A percentile compares a stretch with the other conserved stretches of the same genome.
Conservation (phyloP, 2,329 filamentous ascomycete species). For the Fusarium miscanthi region DNA sequence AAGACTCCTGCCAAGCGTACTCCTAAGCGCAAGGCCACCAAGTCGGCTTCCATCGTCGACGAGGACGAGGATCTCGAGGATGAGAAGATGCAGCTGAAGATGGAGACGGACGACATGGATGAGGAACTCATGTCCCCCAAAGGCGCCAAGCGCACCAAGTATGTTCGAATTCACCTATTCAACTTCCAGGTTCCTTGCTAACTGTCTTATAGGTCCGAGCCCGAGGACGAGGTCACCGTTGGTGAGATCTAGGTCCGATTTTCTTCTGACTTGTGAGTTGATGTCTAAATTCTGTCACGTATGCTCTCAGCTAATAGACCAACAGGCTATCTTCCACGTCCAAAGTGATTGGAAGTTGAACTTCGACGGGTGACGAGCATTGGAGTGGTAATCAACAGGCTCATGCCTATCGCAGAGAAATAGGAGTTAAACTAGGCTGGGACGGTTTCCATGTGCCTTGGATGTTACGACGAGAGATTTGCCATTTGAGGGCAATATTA, state of each 20-base stretch:
- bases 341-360: not conserved
- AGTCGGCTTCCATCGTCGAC: slow-evolving; percentile 19
- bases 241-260: slow-evolving; percentile 12
- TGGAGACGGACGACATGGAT: slow-evolving; percentile 35
- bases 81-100: slow-evolving; percentile 44
- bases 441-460: slow-evolving; percentile 17
- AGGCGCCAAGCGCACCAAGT: slow-evolving; percentile 46
- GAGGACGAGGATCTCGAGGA: slow-evolving; percentile 44
- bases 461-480: slow-evolving; percentile 12
- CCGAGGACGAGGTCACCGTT: slow-evolving; percentile 9
- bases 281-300: not conserved
- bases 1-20: slow-evolving; percentile 47
- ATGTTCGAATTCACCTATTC: not conserved
- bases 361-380: not conserved
- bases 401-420: slow-evolving; percentile 20
- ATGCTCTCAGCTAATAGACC: not conserved
- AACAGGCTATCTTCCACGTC: not conserved
- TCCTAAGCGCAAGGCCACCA: slow-evolving; percentile 41
- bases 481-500: slow-evolving; percentile 30
- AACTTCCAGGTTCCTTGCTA: not conserved
- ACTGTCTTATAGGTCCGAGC: slow-evolving; percentile 29
- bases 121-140: slow-evolving; percentile 5
- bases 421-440: slow-evolving; percentile 16
- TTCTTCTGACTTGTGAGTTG: slow-evolving; percentile 1
- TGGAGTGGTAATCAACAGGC: not conserved